Base-by-base conservation (phyloP, 352 stramenopile species). In the Phytophthora rubi region DNA sequence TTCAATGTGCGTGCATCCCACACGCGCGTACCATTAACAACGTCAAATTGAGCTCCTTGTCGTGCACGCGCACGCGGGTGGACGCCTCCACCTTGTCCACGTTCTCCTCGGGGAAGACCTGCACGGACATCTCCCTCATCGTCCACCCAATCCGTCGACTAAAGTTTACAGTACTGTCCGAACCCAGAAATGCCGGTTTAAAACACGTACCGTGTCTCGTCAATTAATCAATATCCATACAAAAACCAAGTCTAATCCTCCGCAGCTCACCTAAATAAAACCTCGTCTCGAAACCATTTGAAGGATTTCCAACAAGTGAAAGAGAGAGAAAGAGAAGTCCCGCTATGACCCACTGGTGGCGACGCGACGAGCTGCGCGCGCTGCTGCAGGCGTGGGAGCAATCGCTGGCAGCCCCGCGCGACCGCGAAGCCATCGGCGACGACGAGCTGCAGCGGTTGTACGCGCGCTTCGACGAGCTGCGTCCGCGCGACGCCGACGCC, bases 1-100 rank as follows among this genome's bases (percentile, higher is more conserved):
- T 26, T 26, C 23, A 26, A 26, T 26, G 23, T 26, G 23, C 23
- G 23, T 26, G 23, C 23, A 26, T 26, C 23, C 23, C 23, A 26
- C 23, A 26, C 9, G 33, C 33, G 33, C 52, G 53, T 69, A 94
- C 86, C 78, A 94, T 78, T 3, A 94, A 49, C 39, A 94, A 68
- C 3, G 75, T 91, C 28, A 94, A 76, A 37, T 77, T 49, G 8
- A 94, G 74, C 26, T 91, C 78, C 55, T 84, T 69, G 26, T 71
- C 78, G 21, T 79, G 73, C 60, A 94, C 84, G 30, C 66, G 68
- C 44, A 94, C 85, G 30, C 82, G 76, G 1, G 84, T 83, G 16
- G 71, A 71, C 58, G 84, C 76, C 67, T 94, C 86, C 12, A 91
- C 72, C 33, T 73, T 75, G 53, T 88, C 75, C 26, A 91, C 75